Base-by-base conservation (phyloP, 192 early-diverging fungal genomes). In the Obelidium mucronatum region DNA sequence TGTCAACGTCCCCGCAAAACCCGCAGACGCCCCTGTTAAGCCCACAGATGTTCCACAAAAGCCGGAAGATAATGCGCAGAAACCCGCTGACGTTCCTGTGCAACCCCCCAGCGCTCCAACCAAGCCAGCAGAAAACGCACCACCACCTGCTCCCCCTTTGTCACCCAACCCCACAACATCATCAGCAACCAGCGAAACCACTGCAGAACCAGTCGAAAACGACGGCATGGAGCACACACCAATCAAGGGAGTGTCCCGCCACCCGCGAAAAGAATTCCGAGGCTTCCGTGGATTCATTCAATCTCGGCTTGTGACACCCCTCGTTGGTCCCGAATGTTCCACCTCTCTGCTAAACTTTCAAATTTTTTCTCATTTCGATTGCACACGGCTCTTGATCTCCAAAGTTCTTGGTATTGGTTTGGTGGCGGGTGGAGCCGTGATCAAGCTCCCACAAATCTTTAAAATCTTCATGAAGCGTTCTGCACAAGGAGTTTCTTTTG, bases 401-500 rank as follows among this genome's bases (percentile, higher is more conserved):
- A 98, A 98, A 78, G 94, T 91, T 0, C 91, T 99, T 17, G 94
- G 96, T 0, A 68, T 99, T 28, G 95, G 95, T n/a, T 96, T 99
- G 64, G 94, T 98, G n/a, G 73, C 91, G 3, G 95, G 93, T 48
- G 93, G 95, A n/a, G 90, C 93, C 39, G 90, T 98, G 40, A 89
- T 98, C 67, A 99, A 99, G 81, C 80, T 99, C 34, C 98, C 98
- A 6, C 97, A 99, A 84, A 96, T 99, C 37, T 78, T 94, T 78
- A 99, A 97, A 71, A 97, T 98, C 58, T 61, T 93, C n/a, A 78
- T 79, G 28, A 83, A 90, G 40, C 67, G 82, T 59, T 93, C 92
- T 35, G 91, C 91, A 17, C 81, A 87, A 53, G 96, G 97, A 1
- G 86, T 99, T 59, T 95, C 93, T 11, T 84, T 96, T 67, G 78